Conservation (phyloP, 1,139 yeast genomes). For the Candida albicans region DNA sequence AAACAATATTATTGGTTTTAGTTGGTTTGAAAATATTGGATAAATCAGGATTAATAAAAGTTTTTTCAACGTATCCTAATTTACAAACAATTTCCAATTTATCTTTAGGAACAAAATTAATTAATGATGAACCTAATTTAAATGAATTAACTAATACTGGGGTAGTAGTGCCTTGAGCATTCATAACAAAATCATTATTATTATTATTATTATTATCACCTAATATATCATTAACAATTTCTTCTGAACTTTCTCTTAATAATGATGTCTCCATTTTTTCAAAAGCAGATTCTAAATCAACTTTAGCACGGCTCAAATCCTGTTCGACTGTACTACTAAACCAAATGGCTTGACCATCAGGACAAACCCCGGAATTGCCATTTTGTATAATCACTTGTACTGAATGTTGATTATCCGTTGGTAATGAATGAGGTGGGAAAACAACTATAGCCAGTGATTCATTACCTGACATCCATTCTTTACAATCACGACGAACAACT, state of each 20-base stretch:
- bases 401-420: conserved; percentile 63
- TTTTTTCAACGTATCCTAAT: conserved; percentile 75
- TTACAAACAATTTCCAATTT: conserved; percentile 76
- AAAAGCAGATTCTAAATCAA: conserved; percentile 78
- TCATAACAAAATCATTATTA: conserved; percentile 58
- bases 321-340: conserved; percentile 77
- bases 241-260: conserved; percentile 65
- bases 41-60: conserved; percentile 49
- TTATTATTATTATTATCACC: too few relatives aligned
- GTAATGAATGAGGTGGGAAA: conserved; percentile 85
- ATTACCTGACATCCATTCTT: conserved; percentile 78
- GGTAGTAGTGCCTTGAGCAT: conserved; percentile 64
- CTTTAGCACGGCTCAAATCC: conserved; percentile 63
- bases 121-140: conserved; percentile 81
- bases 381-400: conserved; percentile 89
- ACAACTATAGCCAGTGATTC: conserved; percentile 87
- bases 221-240: conserved; percentile 32
- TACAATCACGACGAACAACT: conserved; percentile 82
- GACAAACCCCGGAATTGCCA: conserved; percentile 87
- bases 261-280: conserved; percentile 77
- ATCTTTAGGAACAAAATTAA: conserved; percentile 79
- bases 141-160: conserved; percentile 72
- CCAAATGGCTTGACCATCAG: conserved; percentile 88
- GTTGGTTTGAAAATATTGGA: conserved; percentile 40
- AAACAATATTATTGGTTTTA: conserved; percentile 32